phyloP scores from a whole-genome alignment of 768 basidiomycete genomes.

The Suillus spraguei region DNA sequence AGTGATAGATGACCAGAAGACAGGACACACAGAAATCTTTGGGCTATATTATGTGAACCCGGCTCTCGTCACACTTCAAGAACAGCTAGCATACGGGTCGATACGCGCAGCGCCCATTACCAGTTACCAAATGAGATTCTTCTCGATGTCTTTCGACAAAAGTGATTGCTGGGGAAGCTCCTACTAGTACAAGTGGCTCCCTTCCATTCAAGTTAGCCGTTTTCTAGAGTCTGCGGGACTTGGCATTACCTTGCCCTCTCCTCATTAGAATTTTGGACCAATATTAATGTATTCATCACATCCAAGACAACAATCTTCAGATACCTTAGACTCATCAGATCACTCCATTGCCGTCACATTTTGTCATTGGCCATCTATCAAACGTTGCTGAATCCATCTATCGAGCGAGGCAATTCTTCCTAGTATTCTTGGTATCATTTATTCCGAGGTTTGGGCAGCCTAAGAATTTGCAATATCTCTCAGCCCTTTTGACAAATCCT shows the following conservation, averaged over 20 bases:
- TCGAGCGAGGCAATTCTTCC: conserved; percentile 13
- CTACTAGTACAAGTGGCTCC: conserved; percentile 7
- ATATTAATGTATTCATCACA: conserved; percentile 21
- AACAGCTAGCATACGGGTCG: not conserved
- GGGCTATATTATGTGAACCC: not conserved
- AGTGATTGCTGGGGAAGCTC: not conserved
- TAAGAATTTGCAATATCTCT: conserved; percentile 21
- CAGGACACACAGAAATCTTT: not conserved
- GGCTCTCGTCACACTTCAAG: too few relatives aligned
- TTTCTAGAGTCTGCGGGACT: conserved; percentile 19
- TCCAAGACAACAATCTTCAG: conserved; percentile 15
- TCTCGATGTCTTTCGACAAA: conserved; percentile 8
- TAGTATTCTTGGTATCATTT: conserved; percentile 6
- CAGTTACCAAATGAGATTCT: conserved; percentile 23
- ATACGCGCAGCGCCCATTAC: conserved; percentile 18
- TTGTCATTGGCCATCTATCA: conserved; percentile 17
- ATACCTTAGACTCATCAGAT: conserved; percentile 15
- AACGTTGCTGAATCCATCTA: conserved; percentile 1
- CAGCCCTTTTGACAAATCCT: conserved; percentile 12
- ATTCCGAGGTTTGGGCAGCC: conserved; percentile 11
- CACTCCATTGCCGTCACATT: conserved; percentile 14
- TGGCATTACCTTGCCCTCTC: conserved; percentile 15
- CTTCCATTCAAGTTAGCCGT: conserved; percentile 11
- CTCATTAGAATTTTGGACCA: conserved; percentile 17
- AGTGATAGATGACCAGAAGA: not conserved